A percentile compares a stretch with the other conserved stretches of the same genome.
Evolutionary conservation across 257 asterid species (phyloP).

Genomic region (Solanum piurae): DNA sequence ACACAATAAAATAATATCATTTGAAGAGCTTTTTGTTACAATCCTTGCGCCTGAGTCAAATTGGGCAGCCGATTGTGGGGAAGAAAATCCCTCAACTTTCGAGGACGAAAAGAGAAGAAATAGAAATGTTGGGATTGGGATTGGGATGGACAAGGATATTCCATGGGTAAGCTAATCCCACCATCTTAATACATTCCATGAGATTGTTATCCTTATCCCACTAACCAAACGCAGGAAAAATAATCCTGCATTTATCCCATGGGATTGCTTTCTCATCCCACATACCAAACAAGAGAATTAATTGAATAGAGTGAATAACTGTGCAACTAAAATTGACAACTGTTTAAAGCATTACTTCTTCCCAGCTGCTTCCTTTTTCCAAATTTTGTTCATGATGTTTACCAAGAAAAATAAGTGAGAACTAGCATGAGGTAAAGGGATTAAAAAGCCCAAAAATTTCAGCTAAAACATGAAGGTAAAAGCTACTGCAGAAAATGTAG

Average conservation of each 20-base stretch:
- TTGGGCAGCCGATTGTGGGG: background rate
- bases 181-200: background rate
- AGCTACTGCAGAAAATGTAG: background rate
- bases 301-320: background rate
- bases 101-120: background rate
- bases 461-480: background rate
- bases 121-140: background rate
- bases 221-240: background rate
- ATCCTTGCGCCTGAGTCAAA: background rate
- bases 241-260: background rate
- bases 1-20: background rate
- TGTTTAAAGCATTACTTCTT: background rate
- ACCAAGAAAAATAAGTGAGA: background rate
- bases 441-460: background rate
- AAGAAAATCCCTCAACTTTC: background rate
- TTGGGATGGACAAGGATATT: background rate
- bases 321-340: background rate
- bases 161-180: background rate
- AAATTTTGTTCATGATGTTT: background rate
- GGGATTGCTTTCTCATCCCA: background rate
- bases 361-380: background rate
- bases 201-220: background rate
- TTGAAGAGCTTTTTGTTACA: background rate
- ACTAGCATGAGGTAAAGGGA: background rate
- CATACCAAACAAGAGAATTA: background rate